Evolutionary conservation across 2,329 filamentous ascomycete genomes (phyloP), one percentile per base, ranked within the genome.

Genomic region (Talaromyces sp.): DNA sequence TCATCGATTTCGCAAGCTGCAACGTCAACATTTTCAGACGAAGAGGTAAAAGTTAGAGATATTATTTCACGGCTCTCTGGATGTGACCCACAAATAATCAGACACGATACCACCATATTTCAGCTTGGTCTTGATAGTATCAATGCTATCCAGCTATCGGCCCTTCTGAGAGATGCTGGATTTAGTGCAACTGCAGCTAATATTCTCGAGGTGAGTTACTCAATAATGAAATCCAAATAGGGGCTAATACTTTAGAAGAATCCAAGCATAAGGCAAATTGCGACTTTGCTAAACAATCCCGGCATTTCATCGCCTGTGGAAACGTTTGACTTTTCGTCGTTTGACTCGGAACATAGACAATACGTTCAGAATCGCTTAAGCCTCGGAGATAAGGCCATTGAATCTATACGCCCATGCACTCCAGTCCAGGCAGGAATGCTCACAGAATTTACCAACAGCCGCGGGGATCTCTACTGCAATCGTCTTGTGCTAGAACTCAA

Each of bases 91-190:
- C 68, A 79, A 0, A 77, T 76, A 0, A 87, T 96, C 54, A 68
- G 71, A 3, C 81, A 80, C 13, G 71, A 82, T 10, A 91, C 86
- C 0, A 92, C 90, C 0, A 91, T 98, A 55, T 96, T 93, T 68
- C 87, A 89, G 62, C 84, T 96, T n/a, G 93, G 93, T 0, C 78
- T 97, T 3, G 93, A 97, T 74, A 97, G 93, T 71, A 95, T 98
- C 69, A 93, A 89, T 63, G 90, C 92, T 0, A 82, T 85, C 17
- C 92, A 96, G 69, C 80, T 96, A 10, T 90, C 92, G 0, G 82
- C 85, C 1, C 77, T 82, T 28, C 78, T 97, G 17, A 85, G 88
- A 19, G 83, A 81, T 44, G 69, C 81, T 19, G 87, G 86, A 0
- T 77, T 86, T 44, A 69, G 72, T 1, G 74, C 92, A 0, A 85